Base-by-base conservation (phyloP, 1,139 yeast genomes). In the Nakaseomyces kungkrabaensis region DNA sequence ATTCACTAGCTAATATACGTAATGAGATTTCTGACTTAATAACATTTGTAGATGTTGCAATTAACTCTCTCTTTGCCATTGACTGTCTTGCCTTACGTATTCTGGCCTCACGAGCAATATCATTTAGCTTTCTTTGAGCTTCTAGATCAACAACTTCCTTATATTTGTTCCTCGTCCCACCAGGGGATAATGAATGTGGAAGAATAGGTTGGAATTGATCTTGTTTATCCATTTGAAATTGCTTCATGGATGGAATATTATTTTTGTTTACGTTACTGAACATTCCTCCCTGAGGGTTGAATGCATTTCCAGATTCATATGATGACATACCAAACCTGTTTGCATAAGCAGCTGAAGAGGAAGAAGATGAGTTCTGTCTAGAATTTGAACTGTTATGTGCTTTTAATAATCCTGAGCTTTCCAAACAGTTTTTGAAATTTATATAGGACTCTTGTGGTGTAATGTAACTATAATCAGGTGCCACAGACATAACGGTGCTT, bases 131-230 rank as follows among this genome's bases (percentile, higher is more conserved):
- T 47, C 57, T 57, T 52, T 65, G 68, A 24, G 67, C 59, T 43
- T 64, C 68, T 43, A 64, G 48, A 51, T 67, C 70, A 26, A 66
- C 60, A 50, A 82, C 81, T 62, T 87, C 95, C 67, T 83, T 85
- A 68, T 90, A 90, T 69, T 90, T 90, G 68, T 76, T 82, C 66
- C 82, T 85, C 47, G 96, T 88, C 59, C 89, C 90, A 57, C 92
- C 92, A 13, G 97, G 97, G 31, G 97, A 89, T 62, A 90, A 76
- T 1, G 96, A 85, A 58, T 82, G 85, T 42, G 97, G 97, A 58
- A 90, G 73, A 57, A 90, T 76, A 5, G 87, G 70, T 59, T 52
- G 52, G 24, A 49, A 43, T 48, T 48, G 48, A 5, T 34, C 51
- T 32, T 54, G 52, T 33, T 44, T 51, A 5, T 51, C 50, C 11